Percentiles rank a stretch among this genome's conserved stretches.
phyloP scores from a whole-genome alignment of 106 monocot genomes.

The Phalaenopsis aphrodite region DNA sequence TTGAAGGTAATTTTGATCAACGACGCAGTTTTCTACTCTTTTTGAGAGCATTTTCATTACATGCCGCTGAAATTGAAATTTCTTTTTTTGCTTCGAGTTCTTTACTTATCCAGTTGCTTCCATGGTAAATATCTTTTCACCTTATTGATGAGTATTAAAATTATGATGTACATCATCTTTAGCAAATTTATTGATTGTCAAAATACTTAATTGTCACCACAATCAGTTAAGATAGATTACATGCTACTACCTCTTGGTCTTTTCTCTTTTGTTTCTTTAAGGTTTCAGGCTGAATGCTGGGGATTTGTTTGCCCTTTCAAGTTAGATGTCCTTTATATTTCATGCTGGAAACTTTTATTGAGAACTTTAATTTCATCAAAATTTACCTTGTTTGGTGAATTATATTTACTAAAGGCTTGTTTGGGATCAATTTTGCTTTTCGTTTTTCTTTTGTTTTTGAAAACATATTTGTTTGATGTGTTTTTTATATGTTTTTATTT shows the following conservation, averaged over 20 bases:
- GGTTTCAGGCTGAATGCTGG: no score
- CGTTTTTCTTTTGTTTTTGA: no score
- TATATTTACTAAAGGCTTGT: not conserved
- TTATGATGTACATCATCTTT: not conserved
- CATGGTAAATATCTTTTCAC: not conserved
- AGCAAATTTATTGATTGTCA: not conserved
- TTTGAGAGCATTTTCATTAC: not conserved
- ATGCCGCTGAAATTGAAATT: not conserved
- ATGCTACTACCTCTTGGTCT: not conserved
- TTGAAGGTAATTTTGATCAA: slow-evolving; percentile 50
- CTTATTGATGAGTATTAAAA: not conserved
- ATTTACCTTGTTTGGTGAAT: not conserved
- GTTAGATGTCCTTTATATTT: not conserved
- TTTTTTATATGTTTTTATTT: no score
- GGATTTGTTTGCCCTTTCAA: not conserved
- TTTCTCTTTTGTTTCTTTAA: no score
- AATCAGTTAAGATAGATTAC: not conserved
- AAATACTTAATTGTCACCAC: not conserved
- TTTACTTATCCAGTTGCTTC: not conserved
- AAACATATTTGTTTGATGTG: no score
- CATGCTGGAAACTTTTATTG: not conserved
- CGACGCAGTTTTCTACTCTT: not conserved
- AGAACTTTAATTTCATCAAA: not conserved
- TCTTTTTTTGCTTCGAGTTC: not conserved
- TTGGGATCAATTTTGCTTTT: no score